Percentiles rank a stretch among this genome's conserved stretches.
Evolutionary conservation across 176 grass and related monocot species (phyloP).

Genomic region (Oryza meyeriana): DNA sequence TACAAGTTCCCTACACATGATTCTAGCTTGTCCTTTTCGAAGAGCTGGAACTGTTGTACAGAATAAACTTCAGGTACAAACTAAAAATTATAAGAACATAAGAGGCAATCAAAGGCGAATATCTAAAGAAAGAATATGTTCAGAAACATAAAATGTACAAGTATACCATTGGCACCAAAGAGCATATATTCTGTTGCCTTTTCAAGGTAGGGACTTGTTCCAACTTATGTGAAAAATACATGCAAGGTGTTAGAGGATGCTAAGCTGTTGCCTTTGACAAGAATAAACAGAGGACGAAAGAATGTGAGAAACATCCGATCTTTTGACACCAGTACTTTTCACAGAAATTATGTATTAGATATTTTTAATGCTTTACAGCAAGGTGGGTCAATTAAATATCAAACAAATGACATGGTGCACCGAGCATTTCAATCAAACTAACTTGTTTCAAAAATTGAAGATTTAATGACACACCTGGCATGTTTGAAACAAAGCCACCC

Average conservation of each 20-base stretch:
- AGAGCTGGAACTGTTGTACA: neutral
- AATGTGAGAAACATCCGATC: neutral
- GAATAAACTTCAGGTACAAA: neutral
- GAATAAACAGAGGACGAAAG: neutral
- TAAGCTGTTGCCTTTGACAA: neutral
- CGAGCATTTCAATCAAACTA: conserved; percentile 12
- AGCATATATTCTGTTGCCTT: neutral
- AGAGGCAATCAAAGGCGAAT: neutral
- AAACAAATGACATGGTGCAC: neutral
- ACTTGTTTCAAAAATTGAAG: neutral
- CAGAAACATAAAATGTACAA: neutral
- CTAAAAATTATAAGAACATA: neutral
- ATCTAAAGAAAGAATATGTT: neutral
- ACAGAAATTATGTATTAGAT: neutral
- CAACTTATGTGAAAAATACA: neutral
- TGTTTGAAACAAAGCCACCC: conserved; percentile 93
- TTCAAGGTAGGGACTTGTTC: neutral
- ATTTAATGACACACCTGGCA: conserved; percentile 56
- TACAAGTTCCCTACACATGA: neutral
- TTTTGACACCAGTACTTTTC: neutral
- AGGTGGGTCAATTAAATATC: neutral
- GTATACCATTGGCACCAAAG: neutral
- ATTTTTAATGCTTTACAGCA: neutral
- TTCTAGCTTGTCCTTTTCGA: neutral
- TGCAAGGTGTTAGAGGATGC: neutral